A percentile compares a stretch with the other conserved stretches of the same genome.
These are phyloP conservation scores for Myriosclerotinia scirpicola DNA, from an alignment of 2,329 filamentous ascomycete genomes.

Conservation along the genomic window DNA sequence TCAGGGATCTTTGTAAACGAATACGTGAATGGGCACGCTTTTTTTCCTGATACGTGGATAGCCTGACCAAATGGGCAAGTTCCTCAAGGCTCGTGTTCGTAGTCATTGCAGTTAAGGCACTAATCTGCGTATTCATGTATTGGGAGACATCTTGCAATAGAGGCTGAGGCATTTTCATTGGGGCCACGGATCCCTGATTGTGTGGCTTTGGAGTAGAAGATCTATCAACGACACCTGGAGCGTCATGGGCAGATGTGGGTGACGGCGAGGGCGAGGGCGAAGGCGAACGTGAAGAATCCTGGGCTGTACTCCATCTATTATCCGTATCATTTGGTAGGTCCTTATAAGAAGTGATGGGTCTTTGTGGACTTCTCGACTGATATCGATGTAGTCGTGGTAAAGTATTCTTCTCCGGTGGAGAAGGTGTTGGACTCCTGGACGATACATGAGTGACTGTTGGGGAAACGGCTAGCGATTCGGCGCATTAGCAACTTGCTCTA, in stretches of 20 bases:
- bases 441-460: slow-evolving; percentile 51
- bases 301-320: slow-evolving; percentile 44
- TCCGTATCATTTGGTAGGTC: slow-evolving; percentile 47
- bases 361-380: slow-evolving; percentile 56
- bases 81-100: slow-evolving; percentile 72
- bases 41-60: slow-evolving; percentile 80
- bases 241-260: slow-evolving; percentile 33
- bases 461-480: slow-evolving; percentile 48
- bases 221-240: slow-evolving; percentile 37
- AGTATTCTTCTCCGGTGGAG: slow-evolving; percentile 52
- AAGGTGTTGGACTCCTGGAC: slow-evolving; percentile 57
- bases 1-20: slow-evolving; percentile 70
- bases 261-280: slow-evolving; percentile 26
- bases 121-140: slow-evolving; percentile 62
- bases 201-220: slow-evolving; percentile 25
- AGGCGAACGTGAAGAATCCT: slow-evolving; percentile 27
- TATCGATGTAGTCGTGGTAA: slow-evolving; percentile 50
- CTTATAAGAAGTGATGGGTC: slow-evolving; percentile 48
- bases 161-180: slow-evolving; percentile 42
- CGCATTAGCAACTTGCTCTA: slow-evolving; percentile 22
- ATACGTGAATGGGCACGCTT: slow-evolving; percentile 72
- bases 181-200: slow-evolving; percentile 27
- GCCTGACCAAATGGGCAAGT: slow-evolving; percentile 72
- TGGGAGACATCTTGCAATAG: slow-evolving; percentile 65
- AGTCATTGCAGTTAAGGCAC: slow-evolving; percentile 51